A percentile compares a stretch with the other conserved stretches of the same genome.
These are phyloP conservation scores for Crithidia fasciculata DNA, from an alignment of 208 protist genomes.

Conservation along the genomic window DNA sequence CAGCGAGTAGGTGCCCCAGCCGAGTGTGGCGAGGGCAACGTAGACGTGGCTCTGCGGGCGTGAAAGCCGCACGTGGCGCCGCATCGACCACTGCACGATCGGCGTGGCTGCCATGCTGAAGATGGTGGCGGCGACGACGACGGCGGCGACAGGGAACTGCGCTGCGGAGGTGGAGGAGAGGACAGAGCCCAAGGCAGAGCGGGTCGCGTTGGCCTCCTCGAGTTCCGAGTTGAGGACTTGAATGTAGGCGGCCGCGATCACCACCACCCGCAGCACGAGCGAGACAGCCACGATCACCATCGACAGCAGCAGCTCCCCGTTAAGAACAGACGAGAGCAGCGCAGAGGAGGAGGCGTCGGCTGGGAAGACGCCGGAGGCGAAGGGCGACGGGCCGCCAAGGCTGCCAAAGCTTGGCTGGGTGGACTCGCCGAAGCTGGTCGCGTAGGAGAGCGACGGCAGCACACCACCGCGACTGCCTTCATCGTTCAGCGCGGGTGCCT, in stretches of 20 bases:
- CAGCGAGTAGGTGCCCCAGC: slow-evolving; percentile 59
- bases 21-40: slow-evolving; percentile 65
- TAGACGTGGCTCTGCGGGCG: slow-evolving; percentile 52
- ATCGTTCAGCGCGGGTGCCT: background rate
- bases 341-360: background rate
- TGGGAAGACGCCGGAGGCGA: background rate
- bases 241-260: slow-evolving; percentile 19
- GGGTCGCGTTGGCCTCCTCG: background rate
- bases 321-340: slow-evolving; percentile 48
- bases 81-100: slow-evolving; percentile 66
- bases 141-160: slow-evolving; percentile 19
- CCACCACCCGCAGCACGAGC: slow-evolving; percentile 57
- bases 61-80: slow-evolving; percentile 50
- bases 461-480: background rate
- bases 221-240: slow-evolving; percentile 1
- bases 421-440: background rate
- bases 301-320: slow-evolving; percentile 70
- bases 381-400: background rate
- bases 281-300: slow-evolving; percentile 54
- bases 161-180: background rate
- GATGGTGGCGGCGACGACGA: slow-evolving; percentile 44
- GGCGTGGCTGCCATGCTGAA: slow-evolving; percentile 55
- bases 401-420: slow-evolving; percentile 6
- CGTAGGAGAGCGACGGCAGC: slow-evolving; percentile 1
- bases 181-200: background rate